These are phyloP conservation scores for Gentiana dahurica DNA, from an alignment of 257 asterid genomes.

Conservation along the genomic window DNA sequence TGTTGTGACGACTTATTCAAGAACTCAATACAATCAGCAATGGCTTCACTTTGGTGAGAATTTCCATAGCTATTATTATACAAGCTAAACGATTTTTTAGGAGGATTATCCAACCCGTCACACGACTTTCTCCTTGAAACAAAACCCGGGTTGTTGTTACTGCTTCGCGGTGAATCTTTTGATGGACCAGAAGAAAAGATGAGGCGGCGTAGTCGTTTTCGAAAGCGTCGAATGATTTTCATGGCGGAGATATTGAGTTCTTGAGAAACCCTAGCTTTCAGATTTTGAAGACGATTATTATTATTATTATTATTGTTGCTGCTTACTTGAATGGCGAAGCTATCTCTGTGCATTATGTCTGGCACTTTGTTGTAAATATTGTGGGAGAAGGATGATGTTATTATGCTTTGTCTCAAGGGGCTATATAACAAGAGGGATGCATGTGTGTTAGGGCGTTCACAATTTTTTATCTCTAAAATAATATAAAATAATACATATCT, in stretches of 20 bases:
- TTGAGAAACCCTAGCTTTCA: constrained; percentile 16
- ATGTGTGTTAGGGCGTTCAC: too few species aligned
- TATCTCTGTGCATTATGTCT: constrained; percentile 4
- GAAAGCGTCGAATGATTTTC: constrained; percentile 49
- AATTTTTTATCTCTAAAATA: too few species aligned
- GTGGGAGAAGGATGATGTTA: constrained; percentile 45
- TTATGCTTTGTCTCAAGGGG: constrained; percentile 43
- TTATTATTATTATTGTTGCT: background rate
- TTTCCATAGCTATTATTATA: constrained; percentile 44
- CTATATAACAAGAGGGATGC: constrained; percentile 23
- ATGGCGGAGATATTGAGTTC: constrained; percentile 17
- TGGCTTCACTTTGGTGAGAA: constrained; percentile 62
- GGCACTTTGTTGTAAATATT: background rate
- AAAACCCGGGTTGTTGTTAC: constrained; percentile 1
- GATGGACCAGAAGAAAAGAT: constrained; percentile 22
- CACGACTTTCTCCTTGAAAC: constrained; percentile 39
- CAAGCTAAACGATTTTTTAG: constrained; percentile 50
- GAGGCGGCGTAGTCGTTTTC: constrained; percentile 49
- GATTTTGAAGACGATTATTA: background rate
- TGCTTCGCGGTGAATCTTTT: constrained; percentile 4
- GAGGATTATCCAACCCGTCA: constrained; percentile 44
- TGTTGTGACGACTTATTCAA: constrained; percentile 33
- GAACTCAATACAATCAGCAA: constrained; percentile 76
- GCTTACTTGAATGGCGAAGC: constrained; percentile 3
- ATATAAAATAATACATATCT: too few species aligned